phyloP scores from a whole-genome alignment of 768 basidiomycete genomes.

The Termitomyces sp. region DNA sequence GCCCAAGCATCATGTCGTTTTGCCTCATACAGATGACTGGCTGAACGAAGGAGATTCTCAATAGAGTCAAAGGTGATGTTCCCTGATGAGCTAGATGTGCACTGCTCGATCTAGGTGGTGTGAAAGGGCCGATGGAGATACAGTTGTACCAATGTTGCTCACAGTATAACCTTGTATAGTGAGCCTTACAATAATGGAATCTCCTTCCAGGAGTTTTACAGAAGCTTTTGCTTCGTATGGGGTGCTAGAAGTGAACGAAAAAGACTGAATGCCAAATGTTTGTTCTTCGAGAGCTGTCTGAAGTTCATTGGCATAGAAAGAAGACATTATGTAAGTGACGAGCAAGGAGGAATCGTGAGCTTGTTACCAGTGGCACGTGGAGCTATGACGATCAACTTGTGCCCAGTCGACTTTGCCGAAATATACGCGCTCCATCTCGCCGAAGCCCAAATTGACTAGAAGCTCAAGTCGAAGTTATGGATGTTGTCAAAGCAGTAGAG shows the following conservation, averaged over 20 bases:
- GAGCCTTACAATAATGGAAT: constrained; percentile 39
- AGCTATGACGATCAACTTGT: neutral
- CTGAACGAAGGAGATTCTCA: constrained; percentile 49
- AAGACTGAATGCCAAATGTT: constrained; percentile 48
- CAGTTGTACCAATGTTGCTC: constrained; percentile 12
- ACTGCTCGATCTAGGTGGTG: constrained; percentile 6
- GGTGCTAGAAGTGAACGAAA: constrained; percentile 33
- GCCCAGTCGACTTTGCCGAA: neutral
- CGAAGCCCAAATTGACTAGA: neutral
- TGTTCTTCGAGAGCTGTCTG: constrained; percentile 52
- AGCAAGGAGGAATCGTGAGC: neutral
- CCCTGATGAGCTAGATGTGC: constrained; percentile 5
- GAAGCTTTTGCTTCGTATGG: constrained; percentile 46
- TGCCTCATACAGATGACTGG: constrained; percentile 49
- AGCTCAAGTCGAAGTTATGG: constrained; percentile 50
- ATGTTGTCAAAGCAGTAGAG: constrained; percentile 92
- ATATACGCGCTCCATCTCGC: neutral
- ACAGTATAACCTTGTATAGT: constrained; percentile 56
- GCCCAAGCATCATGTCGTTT: constrained; percentile 43
- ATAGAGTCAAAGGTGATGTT: constrained; percentile 47
- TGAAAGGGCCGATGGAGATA: neutral
- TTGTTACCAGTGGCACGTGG: neutral
- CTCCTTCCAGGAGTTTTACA: constrained; percentile 55
- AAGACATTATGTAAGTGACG: constrained; percentile 5
- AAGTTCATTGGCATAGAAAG: constrained; percentile 47